Conservation (phyloP, 306 rosid genomes). For the Phaseolus lunatus region DNA sequence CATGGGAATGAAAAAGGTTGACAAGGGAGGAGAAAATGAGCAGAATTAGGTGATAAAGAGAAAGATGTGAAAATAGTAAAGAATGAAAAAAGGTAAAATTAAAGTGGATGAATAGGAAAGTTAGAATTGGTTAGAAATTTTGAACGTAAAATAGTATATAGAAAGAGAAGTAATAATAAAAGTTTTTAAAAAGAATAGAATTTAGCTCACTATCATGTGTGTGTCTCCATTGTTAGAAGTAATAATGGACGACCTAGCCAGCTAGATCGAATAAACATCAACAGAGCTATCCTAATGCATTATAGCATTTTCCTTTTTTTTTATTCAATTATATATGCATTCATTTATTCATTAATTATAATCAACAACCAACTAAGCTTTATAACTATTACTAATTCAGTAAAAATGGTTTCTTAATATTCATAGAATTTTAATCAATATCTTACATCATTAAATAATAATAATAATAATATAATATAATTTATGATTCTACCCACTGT, state of each 20-base stretch:
- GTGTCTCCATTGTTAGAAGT: slow-evolving; percentile 33
- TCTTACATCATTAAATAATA: no score
- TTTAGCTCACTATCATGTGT: slow-evolving; percentile 25
- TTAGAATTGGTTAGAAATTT: background rate
- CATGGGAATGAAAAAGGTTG: background rate
- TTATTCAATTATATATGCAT: background rate
- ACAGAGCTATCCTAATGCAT: background rate
- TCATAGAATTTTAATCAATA: no score
- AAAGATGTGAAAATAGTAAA: slow-evolving; percentile 36
- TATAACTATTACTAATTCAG: background rate
- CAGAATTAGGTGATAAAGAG: slow-evolving; percentile 20
- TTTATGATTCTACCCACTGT: no score
- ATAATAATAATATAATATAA: no score
- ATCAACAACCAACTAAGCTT: background rate
- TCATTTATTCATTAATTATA: background rate
- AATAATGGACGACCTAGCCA: slow-evolving; percentile 36
- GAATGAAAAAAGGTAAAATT: slow-evolving; percentile 6
- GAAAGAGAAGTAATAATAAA: slow-evolving; percentile 22
- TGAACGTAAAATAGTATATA: background rate
- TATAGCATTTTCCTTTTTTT: background rate
- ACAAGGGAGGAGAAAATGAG: background rate
- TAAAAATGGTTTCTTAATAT: no score
- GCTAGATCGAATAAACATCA: slow-evolving; percentile 25
- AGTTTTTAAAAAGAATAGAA: slow-evolving; percentile 4
- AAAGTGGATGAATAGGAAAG: slow-evolving; percentile 40